phyloP scores from a whole-genome alignment of 1,284 basidiomycete species.

The Rhizoctonia solani region DNA sequence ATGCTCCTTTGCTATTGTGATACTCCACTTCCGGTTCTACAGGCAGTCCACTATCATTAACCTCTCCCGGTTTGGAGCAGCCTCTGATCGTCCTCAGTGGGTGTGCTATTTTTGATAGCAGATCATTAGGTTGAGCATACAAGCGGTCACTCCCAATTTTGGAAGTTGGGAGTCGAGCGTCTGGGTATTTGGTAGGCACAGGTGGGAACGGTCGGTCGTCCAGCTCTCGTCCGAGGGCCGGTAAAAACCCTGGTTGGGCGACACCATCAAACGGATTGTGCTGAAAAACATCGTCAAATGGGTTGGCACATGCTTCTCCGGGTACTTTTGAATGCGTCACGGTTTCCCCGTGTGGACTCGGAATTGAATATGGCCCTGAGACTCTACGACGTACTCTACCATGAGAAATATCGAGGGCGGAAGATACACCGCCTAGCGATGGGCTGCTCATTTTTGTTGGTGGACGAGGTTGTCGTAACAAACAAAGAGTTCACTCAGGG shows the following conservation, averaged over 20 bases:
- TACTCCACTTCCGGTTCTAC: no score
- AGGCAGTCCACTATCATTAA: no score
- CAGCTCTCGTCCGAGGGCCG: conserved; percentile 16
- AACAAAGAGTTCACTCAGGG: no score
- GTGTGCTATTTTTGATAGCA: conserved; percentile 12
- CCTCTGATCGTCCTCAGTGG: conserved; percentile 17
- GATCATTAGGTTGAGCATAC: no score
- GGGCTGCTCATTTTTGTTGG: conserved; percentile 12
- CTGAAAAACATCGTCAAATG: conserved; percentile 10
- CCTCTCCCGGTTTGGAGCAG: background rate
- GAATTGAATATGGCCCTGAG: conserved; percentile 5
- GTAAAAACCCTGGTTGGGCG: conserved; percentile 3
- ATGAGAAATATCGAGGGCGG: conserved; percentile 8
- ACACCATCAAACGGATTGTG: no score
- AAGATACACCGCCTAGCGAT: background rate
- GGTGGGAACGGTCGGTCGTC: conserved; percentile 9
- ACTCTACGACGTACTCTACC: conserved; percentile 24
- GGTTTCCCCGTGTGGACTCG: background rate
- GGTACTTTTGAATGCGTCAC: no score
- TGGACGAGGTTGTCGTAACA: no score
- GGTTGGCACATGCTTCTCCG: conserved; percentile 5
- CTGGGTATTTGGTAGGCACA: background rate
- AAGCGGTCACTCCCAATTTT: background rate
- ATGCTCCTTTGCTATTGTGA: no score
- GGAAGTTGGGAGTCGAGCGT: background rate